Base-by-base conservation (phyloP, 1,284 basidiomycete genomes). In the Peniophora sp. region DNA sequence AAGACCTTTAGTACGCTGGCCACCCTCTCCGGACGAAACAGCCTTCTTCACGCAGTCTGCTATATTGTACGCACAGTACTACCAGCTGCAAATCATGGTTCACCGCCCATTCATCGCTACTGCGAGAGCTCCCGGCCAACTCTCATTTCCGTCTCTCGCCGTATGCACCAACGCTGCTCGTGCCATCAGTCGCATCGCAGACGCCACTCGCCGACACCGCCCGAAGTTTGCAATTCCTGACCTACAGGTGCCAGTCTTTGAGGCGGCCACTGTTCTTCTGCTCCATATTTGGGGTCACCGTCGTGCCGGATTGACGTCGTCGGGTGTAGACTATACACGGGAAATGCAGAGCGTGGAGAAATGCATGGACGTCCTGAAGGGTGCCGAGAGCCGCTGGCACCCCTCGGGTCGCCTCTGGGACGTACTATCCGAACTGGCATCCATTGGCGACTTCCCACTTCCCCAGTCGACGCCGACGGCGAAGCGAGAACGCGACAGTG, bases 121-220 rank as follows among this genome's bases (percentile, higher is more conserved):
- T 0, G 77, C 78, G 0, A 70, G 72, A 39, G 78, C 78, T 53
- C 74, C 76, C 0, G 77, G 79, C 0, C 69, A 76, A 0, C 62
- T 83, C 1, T 72, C 81, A 2, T 61, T 83, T 72, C 86, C 90
- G 0, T 89, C 87, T 0, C 72, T 92, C 12, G 84, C 89, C 0
- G 91, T 93, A 47, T 92, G 90, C 63, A 85, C 84, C 16, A 92
- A 89, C 55, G 89, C 90, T 1, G 87, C 90, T 0, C 72, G 89
- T n/a, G 83, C 84, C 2, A 88, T 83, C 53, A 80, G 78, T 38
- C 88, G 88, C 59, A 75, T 92, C 34, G 69, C 84, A 20, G 83
- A 90, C 56, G 68, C 76, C 3, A 72, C 75, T 52, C 65, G 69
- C 50, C 67, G 64, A 50, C 66, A 75, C 24, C 58, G 65, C 6